Base-by-base conservation (phyloP, 768 basidiomycete species). In the Epithele typhae region DNA sequence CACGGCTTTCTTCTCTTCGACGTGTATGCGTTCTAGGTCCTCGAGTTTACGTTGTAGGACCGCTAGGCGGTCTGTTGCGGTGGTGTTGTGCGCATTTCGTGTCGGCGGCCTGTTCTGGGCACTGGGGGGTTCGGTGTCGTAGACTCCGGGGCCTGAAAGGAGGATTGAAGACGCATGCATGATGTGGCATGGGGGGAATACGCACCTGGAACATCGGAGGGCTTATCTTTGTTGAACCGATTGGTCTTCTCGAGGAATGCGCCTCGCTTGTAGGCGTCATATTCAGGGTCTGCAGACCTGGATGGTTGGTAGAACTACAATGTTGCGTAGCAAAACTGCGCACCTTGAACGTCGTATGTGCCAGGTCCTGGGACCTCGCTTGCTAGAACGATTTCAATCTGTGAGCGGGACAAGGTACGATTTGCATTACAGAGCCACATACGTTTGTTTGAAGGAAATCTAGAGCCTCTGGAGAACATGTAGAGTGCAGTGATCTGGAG, bases 1-100 rank as follows among this genome's bases (percentile, higher is more conserved):
- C 59, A 87, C 86, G 39, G 69, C 48, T 69, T 76, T 81, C 75
- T 85, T 87, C 47, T 75, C 77, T 3, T 86, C 82, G 32, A 70
- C 63, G 56, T 83, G 82, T n/a, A 80, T 61, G 45, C 63, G 66
- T 64, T 87, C 81, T 5, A 86, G 60, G 14, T 83, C 78, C 25
- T 83, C 79, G 0, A 89, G 73, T 54, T 82, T 82, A 51, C 70
- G 73, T 59, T 84, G 77, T 18, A 87, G 73, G 14, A 62, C 48
- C 6, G 73, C 70, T 54, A 81, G 81, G 17, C 76, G 71, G 45
- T 85, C 81, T 38, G 53, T 21, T 43, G 47, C 21, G 37, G 37
- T 25, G 5, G 54, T 39, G 10, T 25, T 45, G 24, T 42, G 61
- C 37, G 51, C 43, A 40, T 40, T 43, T 14, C 41, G 57, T 18